Base-by-base conservation (phyloP, 257 asterid species). In the Salvia miltiorrhiza region DNA sequence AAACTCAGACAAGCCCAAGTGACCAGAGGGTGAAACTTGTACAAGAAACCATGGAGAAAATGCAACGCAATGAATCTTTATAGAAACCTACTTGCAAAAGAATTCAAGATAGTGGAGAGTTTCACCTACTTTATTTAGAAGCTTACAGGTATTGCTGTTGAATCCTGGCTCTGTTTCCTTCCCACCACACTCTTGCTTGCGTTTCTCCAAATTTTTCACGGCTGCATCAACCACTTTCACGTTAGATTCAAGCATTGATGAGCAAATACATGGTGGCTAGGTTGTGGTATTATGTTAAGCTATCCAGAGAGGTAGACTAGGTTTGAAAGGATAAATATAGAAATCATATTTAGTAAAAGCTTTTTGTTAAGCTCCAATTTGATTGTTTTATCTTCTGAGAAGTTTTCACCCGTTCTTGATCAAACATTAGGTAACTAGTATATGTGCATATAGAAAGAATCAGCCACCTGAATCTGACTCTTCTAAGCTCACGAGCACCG, bases 121-220 rank as follows among this genome's bases (percentile, higher is more conserved):
- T 69, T 43, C 26, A 61, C 61, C 44, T 63, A 52, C 63, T 65
- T 33, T 11, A 26, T 43, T 72, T 20, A 26, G 61, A 67, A 57
- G 37, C 32, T 90, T 86, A 93, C 77, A 93, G 77, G 84, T 90
- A 93, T 61, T 90, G 98, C 65, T 84, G 87, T 75, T 93, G 98
- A 63, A 93, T 90, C 77, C 98, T 80, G 55, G 92, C 78, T 87
- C 87, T 79, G 82, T 93, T 90, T 63, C 77, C 94, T 78, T 90
- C 98, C 98, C 98, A 93, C 98, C 98, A 93, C 76, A 81, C 57
- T 81, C 97, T 83, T 50, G 98, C 98, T 40, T 93, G 97, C 89
- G 68, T 85, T 84, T 93, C 98, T 60, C 90, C 95, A 35, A 93
- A 93, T 73, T 57, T 85, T 79, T 93, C 98, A 48, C 98, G 97